Conservation (phyloP, 108 stramenopile genomes). For the Stephanodiscus triporus region DNA sequence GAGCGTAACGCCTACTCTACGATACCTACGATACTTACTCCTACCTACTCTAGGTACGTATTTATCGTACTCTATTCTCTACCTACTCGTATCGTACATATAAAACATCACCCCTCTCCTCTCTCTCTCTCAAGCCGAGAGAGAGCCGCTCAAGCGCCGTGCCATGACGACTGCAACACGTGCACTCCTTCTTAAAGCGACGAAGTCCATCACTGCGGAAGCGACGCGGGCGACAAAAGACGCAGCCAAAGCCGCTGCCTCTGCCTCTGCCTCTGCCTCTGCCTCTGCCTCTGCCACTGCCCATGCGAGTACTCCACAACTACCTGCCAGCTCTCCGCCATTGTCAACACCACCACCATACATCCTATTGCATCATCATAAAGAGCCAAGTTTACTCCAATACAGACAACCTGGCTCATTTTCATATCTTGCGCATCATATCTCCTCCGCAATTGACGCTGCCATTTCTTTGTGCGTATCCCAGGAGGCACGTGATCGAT, state of each 20-base stretch:
- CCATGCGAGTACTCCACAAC: background rate
- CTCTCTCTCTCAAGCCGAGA: too few species aligned
- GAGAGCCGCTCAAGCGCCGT: too few species aligned
- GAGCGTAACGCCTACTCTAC: too few species aligned
- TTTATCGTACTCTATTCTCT: too few species aligned
- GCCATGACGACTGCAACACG: background rate
- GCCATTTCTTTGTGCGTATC: slow-evolving; percentile 21
- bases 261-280: background rate
- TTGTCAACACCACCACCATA: slow-evolving; percentile 10
- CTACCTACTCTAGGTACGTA: too few species aligned
- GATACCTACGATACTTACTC: too few species aligned
- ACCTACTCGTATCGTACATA: too few species aligned
- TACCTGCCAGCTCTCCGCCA: too few species aligned
- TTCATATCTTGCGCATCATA: slow-evolving; percentile 32
- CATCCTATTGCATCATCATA: slow-evolving; percentile 38
- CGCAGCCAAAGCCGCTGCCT: background rate
- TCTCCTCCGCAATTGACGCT: slow-evolving; percentile 29
- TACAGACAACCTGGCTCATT: slow-evolving; percentile 19
- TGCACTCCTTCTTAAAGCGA: background rate
- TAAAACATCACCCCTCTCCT: too few species aligned
- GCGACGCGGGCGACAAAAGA: background rate
- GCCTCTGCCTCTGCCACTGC: background rate
- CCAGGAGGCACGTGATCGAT: slow-evolving; percentile 43
- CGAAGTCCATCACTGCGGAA: background rate
- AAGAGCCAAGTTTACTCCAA: slow-evolving; percentile 33